Evolutionary conservation across 1,139 yeast species (phyloP), one percentile per base, ranked within the genome.

Genomic region (Hemisphaericaspora subhashii): DNA sequence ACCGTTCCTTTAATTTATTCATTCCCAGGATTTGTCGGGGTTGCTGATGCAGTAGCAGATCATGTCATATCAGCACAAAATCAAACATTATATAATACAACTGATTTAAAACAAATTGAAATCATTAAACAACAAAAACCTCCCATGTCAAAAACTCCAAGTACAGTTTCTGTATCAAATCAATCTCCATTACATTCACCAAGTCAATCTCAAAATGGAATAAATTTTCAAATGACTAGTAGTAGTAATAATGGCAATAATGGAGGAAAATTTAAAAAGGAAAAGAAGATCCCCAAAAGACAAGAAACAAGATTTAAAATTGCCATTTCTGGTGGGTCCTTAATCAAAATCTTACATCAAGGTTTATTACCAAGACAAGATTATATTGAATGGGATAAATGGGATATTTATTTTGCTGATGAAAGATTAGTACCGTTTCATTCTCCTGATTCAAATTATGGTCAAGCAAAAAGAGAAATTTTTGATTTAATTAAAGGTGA

Each of bases 341-440:
- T 92, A 47, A 81, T 92, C 46, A 82, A 85, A 46, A 95, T 90
- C 38, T 72, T 92, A 41, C 79, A 86, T 47, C 90, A 90, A 62
- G 98, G 97, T 11, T 71, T 92, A 46, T 66, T 90, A 42, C 72
- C 76, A 31, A 74, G 95, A 54, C 66, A 66, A 42, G 74, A 75
- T 36, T 89, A 81, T 48, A 82, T 92, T 30, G 83, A 81, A 50
- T 92, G 98, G 98, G 84, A 80, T 40, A 85, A 83, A 58, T 92
- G 98, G 98, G 96, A 92, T 57, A 80, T 92, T 42, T 92, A 87
- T 63, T 90, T 92, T 68, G 96, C 97, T 15, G 98, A 92, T 63
- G 98, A 92, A 68, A 79, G 98, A 61, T 71, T 92, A 47, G 98
- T 92, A 34, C 95, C 96, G 35, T 86, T 89, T 54, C 83, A 77